A percentile compares a stretch with the other conserved stretches of the same genome.
Evolutionary conservation across 2,329 filamentous ascomycete species (phyloP).

Genomic region (Sporothrix variecibatus): DNA sequence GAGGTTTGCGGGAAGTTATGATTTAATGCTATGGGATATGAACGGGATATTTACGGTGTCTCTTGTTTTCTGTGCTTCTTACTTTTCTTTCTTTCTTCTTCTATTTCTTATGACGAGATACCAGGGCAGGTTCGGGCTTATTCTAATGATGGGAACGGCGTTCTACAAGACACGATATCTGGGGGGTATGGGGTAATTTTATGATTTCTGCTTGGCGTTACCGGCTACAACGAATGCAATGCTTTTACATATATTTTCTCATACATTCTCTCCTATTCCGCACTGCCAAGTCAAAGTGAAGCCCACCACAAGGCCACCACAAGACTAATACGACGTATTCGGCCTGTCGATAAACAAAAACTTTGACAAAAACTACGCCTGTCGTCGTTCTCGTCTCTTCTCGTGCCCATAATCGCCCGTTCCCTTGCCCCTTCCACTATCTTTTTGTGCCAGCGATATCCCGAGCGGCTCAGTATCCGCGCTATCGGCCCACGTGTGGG

Average conservation of each 20-base stretch:
- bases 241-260: neutral
- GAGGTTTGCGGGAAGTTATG: neutral
- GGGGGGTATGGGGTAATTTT: neutral
- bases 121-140: slow-evolving; percentile 3
- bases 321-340: neutral
- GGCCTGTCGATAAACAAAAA: neutral
- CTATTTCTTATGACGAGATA: neutral
- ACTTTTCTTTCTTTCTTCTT: neutral
- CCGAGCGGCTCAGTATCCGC: slow-evolving; percentile 2
- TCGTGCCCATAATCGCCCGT: neutral
- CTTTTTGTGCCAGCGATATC: neutral
- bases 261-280: neutral
- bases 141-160: neutral
- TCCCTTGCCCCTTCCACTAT: neutral
- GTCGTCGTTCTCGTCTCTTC: neutral
- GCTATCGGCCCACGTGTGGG: slow-evolving; percentile 11
- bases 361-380: no score
- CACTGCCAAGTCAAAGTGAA: neutral
- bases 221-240: neutral
- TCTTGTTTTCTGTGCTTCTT: neutral
- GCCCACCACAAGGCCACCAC: neutral
- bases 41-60: neutral
- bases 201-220: neutral
- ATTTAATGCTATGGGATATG: neutral
- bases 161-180: neutral